Percentiles rank a stretch among this genome's conserved stretches.
phyloP scores from a whole-genome alignment of 495 filamentous ascomycete species.

The Penicillium alfredii region DNA sequence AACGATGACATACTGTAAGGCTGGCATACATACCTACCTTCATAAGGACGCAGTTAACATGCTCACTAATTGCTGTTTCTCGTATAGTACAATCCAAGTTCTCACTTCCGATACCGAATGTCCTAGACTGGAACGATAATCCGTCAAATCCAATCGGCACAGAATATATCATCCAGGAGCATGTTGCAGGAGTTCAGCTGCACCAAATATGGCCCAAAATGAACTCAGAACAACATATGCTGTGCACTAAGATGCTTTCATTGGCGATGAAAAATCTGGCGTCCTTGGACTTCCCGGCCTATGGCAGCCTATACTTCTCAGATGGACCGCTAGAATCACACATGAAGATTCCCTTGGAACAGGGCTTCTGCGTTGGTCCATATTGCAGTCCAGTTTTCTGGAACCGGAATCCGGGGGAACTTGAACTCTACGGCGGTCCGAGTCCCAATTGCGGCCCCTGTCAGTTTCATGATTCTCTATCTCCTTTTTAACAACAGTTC shows the following conservation, averaged over 20 bases:
- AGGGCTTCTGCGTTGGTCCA: constrained; percentile 37
- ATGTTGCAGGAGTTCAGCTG: constrained; percentile 31
- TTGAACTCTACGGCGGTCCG: too few relatives aligned
- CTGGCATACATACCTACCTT: neutral
- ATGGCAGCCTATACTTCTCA: constrained; percentile 36
- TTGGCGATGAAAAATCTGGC: constrained; percentile 30
- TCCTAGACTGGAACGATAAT: constrained; percentile 40
- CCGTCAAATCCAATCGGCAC: constrained; percentile 31
- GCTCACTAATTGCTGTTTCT: constrained; percentile 5
- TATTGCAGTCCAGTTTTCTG: constrained; percentile 36
- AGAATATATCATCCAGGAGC: constrained; percentile 45
- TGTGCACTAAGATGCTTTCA: constrained; percentile 29
- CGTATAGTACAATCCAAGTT: constrained; percentile 30
- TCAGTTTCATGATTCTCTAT: too few relatives aligned
- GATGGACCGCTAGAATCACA: constrained; percentile 20
- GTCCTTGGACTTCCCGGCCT: constrained; percentile 35
- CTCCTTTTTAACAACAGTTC: too few relatives aligned
- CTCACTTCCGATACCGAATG: constrained; percentile 32
- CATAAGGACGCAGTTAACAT: constrained; percentile 2
- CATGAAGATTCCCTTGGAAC: constrained; percentile 23
- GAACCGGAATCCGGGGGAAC: constrained; percentile 32
- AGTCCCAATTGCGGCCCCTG: too few relatives aligned
- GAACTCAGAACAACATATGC: constrained; percentile 31
- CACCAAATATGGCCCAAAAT: constrained; percentile 36
- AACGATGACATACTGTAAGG: constrained; percentile 40